A percentile compares a stretch with the other conserved stretches of the same genome.
Conservation (phyloP, 441 rosid species). For the Euphorbia celastroides region DNA sequence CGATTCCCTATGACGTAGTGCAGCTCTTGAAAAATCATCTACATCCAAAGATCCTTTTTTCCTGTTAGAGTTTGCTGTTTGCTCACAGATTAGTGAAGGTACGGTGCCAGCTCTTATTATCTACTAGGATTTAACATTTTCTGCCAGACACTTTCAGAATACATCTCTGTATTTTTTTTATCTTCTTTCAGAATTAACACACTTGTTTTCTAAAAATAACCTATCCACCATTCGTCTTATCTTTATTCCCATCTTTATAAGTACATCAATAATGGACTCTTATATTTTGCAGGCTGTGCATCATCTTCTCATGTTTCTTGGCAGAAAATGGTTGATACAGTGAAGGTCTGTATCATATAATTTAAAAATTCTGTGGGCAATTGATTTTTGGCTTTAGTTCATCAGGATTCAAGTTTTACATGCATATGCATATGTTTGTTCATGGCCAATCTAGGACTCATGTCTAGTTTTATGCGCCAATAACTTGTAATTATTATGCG, state of each 20-base stretch:
- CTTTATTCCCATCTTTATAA: background rate
- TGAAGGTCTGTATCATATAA: conserved; percentile 44
- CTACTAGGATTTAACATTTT: background rate
- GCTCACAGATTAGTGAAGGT: conserved; percentile 30
- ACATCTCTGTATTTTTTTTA: background rate
- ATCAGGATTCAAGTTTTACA: background rate
- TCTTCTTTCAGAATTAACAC: conserved; percentile 6
- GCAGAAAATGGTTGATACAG: conserved; percentile 56
- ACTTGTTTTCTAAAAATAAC: background rate
- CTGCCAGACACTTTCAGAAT: conserved; percentile 8
- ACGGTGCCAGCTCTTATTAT: background rate
- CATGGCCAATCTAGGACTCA: background rate
- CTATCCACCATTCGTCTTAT: background rate
- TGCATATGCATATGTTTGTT: background rate
- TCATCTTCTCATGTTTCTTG: conserved; percentile 35
- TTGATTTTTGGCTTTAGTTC: background rate
- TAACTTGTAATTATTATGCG: conserved; percentile 15
- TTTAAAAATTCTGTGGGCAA: background rate
- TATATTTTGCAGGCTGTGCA: conserved; percentile 29
- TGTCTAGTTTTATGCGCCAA: background rate
- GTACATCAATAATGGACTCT: background rate
- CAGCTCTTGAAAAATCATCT: conserved; percentile 49
- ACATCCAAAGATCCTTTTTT: conserved; percentile 42
- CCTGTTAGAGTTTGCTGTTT: conserved; percentile 39
- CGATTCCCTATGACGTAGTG: conserved; percentile 13